These are phyloP conservation scores for Apiotrichum montevideense DNA, from an alignment of 1,284 basidiomycete species.

Conservation along the genomic window DNA sequence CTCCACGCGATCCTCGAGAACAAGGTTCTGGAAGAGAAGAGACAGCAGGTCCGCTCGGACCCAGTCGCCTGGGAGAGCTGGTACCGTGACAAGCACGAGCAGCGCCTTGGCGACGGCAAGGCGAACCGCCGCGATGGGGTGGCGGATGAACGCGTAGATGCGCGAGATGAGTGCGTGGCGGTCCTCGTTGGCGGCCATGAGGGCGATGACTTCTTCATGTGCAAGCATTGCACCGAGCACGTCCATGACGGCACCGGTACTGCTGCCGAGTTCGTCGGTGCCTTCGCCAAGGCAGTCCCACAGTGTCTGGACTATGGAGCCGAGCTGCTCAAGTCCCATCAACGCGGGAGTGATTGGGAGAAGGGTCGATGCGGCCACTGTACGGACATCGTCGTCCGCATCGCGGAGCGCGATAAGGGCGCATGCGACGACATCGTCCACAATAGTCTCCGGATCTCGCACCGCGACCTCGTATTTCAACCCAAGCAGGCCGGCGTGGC, in stretches of 20 bases:
- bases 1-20: slow-evolving; percentile 83
- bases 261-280: slow-evolving; percentile 95
- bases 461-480: slow-evolving; percentile 98
- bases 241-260: slow-evolving; percentile 96
- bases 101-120: slow-evolving; percentile 88
- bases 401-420: slow-evolving; percentile 86
- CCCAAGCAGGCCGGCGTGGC: slow-evolving; percentile 92
- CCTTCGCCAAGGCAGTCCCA: slow-evolving; percentile 89
- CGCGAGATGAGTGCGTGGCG: slow-evolving; percentile 68
- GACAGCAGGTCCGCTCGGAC: slow-evolving; percentile 69
- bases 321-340: slow-evolving; percentile 59
- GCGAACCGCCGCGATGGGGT: slow-evolving; percentile 91
- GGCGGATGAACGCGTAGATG: slow-evolving; percentile 93
- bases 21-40: slow-evolving; percentile 87
- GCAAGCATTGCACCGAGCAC: slow-evolving; percentile 53
- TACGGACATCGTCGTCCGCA: slow-evolving; percentile 91
- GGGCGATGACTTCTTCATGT: slow-evolving; percentile 25
- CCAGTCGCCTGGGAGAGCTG: slow-evolving; percentile 73
- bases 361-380: slow-evolving; percentile 87
- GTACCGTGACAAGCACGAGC: slow-evolving; percentile 73
- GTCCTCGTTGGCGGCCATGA: slow-evolving; percentile 20
- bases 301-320: slow-evolving; percentile 69
- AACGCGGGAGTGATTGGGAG: slow-evolving; percentile 77
- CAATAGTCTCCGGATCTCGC: slow-evolving; percentile 51
- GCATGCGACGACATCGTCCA: slow-evolving; percentile 71